Evolutionary conservation across 768 basidiomycete species (phyloP).

Genomic region (Serendipita vermifera): DNA sequence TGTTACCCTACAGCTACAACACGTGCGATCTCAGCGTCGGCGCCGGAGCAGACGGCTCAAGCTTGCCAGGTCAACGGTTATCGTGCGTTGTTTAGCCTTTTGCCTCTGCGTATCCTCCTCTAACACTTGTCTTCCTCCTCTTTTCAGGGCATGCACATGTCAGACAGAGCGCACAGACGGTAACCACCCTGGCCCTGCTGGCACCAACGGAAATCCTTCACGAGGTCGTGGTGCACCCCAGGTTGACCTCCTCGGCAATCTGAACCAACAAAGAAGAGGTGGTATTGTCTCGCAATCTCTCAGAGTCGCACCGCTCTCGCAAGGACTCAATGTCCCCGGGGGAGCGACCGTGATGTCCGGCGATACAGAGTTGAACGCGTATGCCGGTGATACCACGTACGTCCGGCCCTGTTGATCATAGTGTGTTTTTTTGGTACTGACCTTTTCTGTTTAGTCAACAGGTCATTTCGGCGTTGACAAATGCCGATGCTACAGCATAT

Average conservation of each 20-base stretch:
- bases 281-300: not conserved
- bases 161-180: slow-evolving; percentile 28
- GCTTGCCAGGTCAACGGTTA: slow-evolving; percentile 58
- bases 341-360: not conserved
- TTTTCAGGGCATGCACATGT: slow-evolving; percentile 60
- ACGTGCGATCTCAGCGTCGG: slow-evolving; percentile 48
- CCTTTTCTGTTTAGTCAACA: slow-evolving; percentile 32
- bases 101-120: not conserved
- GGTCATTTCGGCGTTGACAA: slow-evolving; percentile 36
- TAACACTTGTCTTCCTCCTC: not conserved
- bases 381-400: not conserved
- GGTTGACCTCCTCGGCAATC: slow-evolving; percentile 54
- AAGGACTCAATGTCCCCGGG: not conserved
- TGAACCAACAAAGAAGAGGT: not conserved
- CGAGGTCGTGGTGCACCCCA: slow-evolving; percentile 64
- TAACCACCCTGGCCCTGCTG: slow-evolving; percentile 63
- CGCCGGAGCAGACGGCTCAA: slow-evolving; percentile 26
- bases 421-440: no score
- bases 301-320: not conserved
- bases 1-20: slow-evolving; percentile 52
- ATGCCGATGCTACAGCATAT: slow-evolving; percentile 37
- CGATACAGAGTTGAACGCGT: not conserved
- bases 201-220: not conserved
- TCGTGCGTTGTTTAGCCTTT: slow-evolving; percentile 33
- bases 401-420: not conserved